Percentiles rank a stretch among this genome's conserved stretches.
Conservation (phyloP, 805 yeast genomes). For the Starmera quercuum region DNA sequence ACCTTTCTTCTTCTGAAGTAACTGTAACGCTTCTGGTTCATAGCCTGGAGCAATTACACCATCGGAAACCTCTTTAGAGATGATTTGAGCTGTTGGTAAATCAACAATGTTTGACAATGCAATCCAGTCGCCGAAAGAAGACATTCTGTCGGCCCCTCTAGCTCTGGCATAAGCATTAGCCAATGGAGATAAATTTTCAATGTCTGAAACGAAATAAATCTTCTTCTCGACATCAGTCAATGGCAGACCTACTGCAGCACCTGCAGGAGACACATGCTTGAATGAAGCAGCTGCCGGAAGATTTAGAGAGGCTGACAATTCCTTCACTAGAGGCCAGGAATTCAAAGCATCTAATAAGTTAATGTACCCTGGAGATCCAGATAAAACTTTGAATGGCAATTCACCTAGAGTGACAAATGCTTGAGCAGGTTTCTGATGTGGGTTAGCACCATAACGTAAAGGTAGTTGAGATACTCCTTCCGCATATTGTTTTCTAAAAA, state of each 20-base stretch:
- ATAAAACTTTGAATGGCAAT: constrained; percentile 87
- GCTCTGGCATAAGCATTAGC: constrained; percentile 99
- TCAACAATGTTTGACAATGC: constrained; percentile 96
- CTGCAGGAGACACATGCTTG: constrained; percentile 99
- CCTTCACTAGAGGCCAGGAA: constrained; percentile 98
- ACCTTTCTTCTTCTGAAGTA: constrained; percentile 86
- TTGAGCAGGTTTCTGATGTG: constrained; percentile 99
- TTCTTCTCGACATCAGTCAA: constrained; percentile 86
- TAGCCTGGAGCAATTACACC: constrained; percentile 99
- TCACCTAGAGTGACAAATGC: constrained; percentile 83
- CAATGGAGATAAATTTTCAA: constrained; percentile 90
- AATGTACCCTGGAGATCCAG: constrained; percentile 97
- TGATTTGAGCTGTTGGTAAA: constrained; percentile 91
- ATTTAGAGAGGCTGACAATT: constrained; percentile 86
- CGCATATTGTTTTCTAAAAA: constrained; percentile 93
- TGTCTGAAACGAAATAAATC: constrained; percentile 90
- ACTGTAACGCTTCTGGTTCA: constrained; percentile 84
- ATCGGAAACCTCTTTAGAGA: constrained; percentile 94
- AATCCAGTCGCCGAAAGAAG: constrained; percentile 96
- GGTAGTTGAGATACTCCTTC: constrained; percentile 88
- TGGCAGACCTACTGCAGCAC: constrained; percentile 96
- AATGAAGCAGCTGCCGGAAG: constrained; percentile 98
- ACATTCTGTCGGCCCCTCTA: constrained; percentile 99
- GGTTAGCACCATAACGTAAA: constrained; percentile 96
- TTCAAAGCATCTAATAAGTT: constrained; percentile 93